Evolutionary conservation across 768 basidiomycete species (phyloP).

Genomic region (Clathrus columnatus): DNA sequence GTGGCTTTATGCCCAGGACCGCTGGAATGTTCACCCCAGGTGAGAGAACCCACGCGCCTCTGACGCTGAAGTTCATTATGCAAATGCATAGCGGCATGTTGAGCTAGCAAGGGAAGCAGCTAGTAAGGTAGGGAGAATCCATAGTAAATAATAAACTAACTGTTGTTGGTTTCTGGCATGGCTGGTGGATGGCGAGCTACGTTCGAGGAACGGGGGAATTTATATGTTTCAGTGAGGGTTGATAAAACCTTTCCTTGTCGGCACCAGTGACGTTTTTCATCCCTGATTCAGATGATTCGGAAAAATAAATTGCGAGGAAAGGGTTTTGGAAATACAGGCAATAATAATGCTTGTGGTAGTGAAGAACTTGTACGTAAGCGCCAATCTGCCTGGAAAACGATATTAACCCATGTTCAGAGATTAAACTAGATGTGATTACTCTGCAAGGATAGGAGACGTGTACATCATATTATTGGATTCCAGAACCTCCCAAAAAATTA

Average conservation of each 20-base stretch:
- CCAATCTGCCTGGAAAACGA: neutral
- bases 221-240: neutral
- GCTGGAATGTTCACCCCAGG: neutral
- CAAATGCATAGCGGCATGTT: conserved; percentile 2
- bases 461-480: too few species aligned
- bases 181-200: neutral
- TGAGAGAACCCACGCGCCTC: neutral
- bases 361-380: too few species aligned
- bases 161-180: neutral
- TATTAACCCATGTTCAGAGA: too few species aligned
- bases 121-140: neutral
- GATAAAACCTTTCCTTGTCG: neutral
- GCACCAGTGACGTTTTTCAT: neutral
- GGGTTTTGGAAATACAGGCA: too few species aligned
- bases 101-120: neutral
- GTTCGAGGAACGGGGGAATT: neutral
- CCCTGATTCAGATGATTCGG: neutral
- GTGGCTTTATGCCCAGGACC: conserved; percentile 1
- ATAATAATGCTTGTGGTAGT: too few species aligned
- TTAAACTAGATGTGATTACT: too few species aligned
- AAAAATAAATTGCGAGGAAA: neutral
- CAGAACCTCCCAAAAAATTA: too few species aligned
- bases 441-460: too few species aligned
- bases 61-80: conserved; percentile 9
- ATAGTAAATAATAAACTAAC: neutral